Percentiles rank a stretch among this genome's conserved stretches.
Conservation (phyloP, 495 filamentous ascomycete genomes). For the Chaetomium cochliodes region DNA sequence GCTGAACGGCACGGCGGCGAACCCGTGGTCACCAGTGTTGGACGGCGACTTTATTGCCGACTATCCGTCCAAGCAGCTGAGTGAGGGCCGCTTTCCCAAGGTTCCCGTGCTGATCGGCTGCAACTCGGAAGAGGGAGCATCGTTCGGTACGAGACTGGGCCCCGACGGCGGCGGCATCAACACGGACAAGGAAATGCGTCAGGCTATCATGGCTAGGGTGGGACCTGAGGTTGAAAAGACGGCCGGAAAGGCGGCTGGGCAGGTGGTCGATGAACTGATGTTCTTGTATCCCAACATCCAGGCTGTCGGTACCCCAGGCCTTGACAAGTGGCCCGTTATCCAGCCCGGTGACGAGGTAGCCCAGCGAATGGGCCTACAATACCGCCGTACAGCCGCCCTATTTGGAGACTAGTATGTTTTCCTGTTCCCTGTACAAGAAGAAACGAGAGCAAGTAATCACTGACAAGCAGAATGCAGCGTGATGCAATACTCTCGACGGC, state of each 20-base stretch:
- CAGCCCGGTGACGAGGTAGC: slow-evolving; percentile 2
- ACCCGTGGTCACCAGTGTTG: slow-evolving; percentile 1
- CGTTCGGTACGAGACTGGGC: background rate
- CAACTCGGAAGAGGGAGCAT: slow-evolving; percentile 4
- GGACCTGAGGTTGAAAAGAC: slow-evolving; percentile 2
- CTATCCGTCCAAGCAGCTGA: slow-evolving; percentile 42
- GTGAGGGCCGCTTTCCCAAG: slow-evolving; percentile 53
- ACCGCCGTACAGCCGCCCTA: slow-evolving; percentile 4
- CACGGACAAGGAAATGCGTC: slow-evolving; percentile 2
- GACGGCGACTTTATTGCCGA: slow-evolving; percentile 52
- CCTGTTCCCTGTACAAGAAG: background rate
- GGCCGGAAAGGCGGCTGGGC: background rate
- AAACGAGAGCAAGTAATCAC: background rate
- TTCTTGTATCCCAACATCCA: slow-evolving; percentile 12
- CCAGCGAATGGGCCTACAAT: background rate
- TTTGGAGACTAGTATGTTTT: slow-evolving; percentile 6
- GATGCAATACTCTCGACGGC: background rate
- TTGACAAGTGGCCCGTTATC: slow-evolving; percentile 12
- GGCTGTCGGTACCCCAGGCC: slow-evolving; percentile 1
- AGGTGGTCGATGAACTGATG: slow-evolving; percentile 1
- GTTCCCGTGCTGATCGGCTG: background rate
- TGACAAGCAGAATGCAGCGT: background rate
- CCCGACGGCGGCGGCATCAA: slow-evolving; percentile 2
- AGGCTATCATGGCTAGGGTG: background rate
- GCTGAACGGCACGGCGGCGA: background rate